Evolutionary conservation across 306 rosid species (phyloP).

Genomic region (Argentina anserina): DNA sequence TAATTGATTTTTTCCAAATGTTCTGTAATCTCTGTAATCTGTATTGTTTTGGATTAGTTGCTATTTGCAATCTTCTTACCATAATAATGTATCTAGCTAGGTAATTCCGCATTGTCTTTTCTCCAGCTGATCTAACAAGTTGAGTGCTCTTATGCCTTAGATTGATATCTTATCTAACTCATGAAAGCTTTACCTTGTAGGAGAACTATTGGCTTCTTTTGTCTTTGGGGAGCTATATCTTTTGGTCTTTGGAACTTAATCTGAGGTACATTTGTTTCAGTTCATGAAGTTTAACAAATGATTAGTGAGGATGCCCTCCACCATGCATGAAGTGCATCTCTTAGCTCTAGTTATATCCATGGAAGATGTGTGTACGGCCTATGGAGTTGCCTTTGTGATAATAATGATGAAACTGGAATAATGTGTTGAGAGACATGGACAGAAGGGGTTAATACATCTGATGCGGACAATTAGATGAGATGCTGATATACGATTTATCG

Average conservation of each 20-base stretch:
- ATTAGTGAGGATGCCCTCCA: background rate
- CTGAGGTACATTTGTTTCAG: background rate
- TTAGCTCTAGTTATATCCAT: background rate
- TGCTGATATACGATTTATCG: no score
- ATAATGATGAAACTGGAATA: no score
- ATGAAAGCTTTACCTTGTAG: background rate
- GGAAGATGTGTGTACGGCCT: background rate
- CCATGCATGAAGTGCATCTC: background rate
- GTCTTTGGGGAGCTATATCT: no score
- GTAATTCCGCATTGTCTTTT: background rate
- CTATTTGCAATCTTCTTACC: background rate
- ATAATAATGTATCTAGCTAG: background rate
- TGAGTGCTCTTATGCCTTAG: background rate
- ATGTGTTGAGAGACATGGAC: no score
- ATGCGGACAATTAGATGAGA: no score
- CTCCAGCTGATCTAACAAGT: background rate
- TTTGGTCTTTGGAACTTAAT: background rate
- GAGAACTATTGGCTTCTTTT: no score
- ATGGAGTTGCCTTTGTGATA: no score
- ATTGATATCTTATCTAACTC: background rate
- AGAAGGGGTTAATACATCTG: no score
- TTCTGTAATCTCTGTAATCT: no score
- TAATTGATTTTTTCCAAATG: background rate
- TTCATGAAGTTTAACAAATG: background rate
- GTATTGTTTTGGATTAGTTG: background rate